These are phyloP conservation scores for Aspergillus proliferans DNA, from an alignment of 2,329 filamentous ascomycete species.

Conservation along the genomic window DNA sequence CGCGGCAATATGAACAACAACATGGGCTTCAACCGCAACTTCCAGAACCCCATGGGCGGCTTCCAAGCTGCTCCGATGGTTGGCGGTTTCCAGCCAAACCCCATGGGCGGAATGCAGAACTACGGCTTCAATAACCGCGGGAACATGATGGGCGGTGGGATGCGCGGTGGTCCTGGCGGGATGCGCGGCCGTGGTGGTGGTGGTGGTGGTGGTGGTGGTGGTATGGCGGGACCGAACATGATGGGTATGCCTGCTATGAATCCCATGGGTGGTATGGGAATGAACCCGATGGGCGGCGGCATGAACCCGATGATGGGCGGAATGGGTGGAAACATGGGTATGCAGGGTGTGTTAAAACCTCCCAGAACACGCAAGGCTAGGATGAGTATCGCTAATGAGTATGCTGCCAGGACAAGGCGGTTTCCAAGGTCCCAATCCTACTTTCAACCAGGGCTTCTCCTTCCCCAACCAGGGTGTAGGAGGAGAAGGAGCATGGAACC, in stretches of 20 bases:
- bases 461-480: conserved; percentile 43
- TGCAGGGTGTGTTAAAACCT: conserved; percentile 40
- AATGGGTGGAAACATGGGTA: conserved; percentile 43
- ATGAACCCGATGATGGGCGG: conserved; percentile 55
- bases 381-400: conserved; percentile 5
- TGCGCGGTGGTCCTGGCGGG: conserved; percentile 49
- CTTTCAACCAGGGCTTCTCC: conserved; percentile 72
- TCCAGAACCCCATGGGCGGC: conserved; percentile 39
- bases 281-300: conserved; percentile 48
- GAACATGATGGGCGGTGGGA: conserved; percentile 48
- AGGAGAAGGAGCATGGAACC: conserved; percentile 65
- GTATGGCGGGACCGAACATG: conserved; percentile 53
- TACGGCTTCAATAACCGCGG: conserved; percentile 49
- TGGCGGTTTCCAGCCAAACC: conserved; percentile 36
- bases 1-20: conserved; percentile 32
- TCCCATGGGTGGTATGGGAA: conserved; percentile 48
- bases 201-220: conserved; percentile 47
- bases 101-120: conserved; percentile 48
- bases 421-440: conserved; percentile 62
- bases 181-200: conserved; percentile 55
- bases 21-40: conserved; percentile 49
- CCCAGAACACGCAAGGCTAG: conserved; percentile 6
- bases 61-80: conserved; percentile 44
- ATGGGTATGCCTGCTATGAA: conserved; percentile 50
- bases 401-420: conserved; percentile 41